Base-by-base conservation (phyloP, 164 flowering plant species). In the Santalum album region DNA sequence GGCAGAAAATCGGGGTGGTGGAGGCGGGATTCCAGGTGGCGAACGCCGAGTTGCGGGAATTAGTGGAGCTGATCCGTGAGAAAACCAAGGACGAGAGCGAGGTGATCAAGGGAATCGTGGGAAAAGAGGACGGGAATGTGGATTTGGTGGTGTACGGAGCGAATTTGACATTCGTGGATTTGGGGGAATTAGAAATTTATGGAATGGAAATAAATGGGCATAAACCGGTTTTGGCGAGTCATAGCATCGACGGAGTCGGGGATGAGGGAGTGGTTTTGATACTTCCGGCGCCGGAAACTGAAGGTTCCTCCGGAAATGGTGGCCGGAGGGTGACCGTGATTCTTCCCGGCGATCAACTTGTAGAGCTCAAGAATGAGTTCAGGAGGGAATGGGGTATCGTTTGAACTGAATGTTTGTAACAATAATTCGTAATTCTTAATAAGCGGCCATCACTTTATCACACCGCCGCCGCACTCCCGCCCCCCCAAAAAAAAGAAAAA, bases 191-290 rank as follows among this genome's bases (percentile, higher is more conserved):
- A 0, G 56, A 70, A 25, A 32, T 81, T 25, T 78, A 81, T 55
- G 87, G 69, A 34, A 45, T 86, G 55, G 68, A 83, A 47, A 1
- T 78, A 32, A 70, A 71, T 9, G 90, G 85, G 6, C 49, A 78
- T 1, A 78, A 57, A 38, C 81, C 92, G 0, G 56, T 69, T 50
- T 59, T 45, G 21, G 92, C 67, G 15, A 69, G 70, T 51, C 82
- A 74, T 42, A 48, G 20, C 1, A 42, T 84, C 4, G 73, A 60
- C n/a, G 91, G 92, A 12, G 77, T 81, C 23, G 90, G 97, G 1
- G 86, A 80, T 24, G 75, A 77, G 36, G 97, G 95, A 39, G 75
- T 54, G 12, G 80, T 86, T n/a, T 40, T 86, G 61, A 77, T 89
- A 51, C 76, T 81, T 51, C 82, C 78, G 0, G 74, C 59, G n/a